Conservation (phyloP, 2,329 filamentous ascomycete species). For the Sporothrix luriei region DNA sequence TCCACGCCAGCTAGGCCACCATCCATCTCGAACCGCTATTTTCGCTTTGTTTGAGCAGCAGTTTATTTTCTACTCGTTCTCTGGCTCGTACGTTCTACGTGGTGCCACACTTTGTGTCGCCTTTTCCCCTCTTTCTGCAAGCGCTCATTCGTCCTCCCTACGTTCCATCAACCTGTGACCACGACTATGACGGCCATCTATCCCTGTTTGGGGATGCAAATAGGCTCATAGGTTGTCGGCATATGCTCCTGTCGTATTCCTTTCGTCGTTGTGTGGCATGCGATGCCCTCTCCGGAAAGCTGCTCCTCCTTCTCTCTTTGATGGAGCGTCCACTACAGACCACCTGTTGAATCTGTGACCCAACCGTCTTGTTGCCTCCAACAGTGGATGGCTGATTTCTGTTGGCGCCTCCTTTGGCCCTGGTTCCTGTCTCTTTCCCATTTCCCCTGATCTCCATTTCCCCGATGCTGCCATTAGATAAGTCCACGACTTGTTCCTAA, state of each 20-base stretch:
- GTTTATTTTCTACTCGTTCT: too few species aligned
- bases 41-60: background rate
- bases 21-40: background rate
- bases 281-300: background rate
- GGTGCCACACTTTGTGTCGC: background rate
- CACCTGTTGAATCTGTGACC: background rate
- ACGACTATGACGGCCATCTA: background rate
- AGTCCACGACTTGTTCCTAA: background rate
- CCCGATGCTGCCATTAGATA: background rate
- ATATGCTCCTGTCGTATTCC: background rate
- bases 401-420: background rate
- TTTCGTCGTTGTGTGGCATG: background rate
- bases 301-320: background rate
- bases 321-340: background rate
- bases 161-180: constrained; percentile 24
- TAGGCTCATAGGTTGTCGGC: constrained; percentile 17
- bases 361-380: background rate
- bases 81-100: background rate
- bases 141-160: constrained; percentile 27
- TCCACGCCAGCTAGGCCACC: background rate
- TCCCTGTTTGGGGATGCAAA: constrained; percentile 3
- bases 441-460: constrained; percentile 13
- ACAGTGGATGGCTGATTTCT: background rate
- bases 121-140: constrained; percentile 13
- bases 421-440: background rate